A percentile compares a stretch with the other conserved stretches of the same genome.
Conservation (phyloP, 208 protist species). For the Histomonas meleagridis region DNA sequence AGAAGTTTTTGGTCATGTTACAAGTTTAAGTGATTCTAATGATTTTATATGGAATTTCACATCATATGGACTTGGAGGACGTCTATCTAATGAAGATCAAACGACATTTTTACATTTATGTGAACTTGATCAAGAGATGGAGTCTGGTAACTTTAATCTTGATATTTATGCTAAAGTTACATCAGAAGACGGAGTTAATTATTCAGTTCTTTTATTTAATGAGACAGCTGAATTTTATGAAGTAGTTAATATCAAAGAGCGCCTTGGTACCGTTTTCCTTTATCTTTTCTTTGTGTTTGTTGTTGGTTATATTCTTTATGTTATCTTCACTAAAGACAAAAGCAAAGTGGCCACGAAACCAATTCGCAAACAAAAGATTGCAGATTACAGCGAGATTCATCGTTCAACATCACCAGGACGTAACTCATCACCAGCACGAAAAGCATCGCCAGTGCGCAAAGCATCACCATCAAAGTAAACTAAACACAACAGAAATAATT, state of each 20-base stretch:
- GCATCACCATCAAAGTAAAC: too few relatives aligned
- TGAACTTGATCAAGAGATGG: not conserved
- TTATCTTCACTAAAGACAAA: not conserved
- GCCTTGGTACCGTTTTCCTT: not conserved
- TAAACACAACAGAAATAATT: too few relatives aligned
- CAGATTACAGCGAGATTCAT: not conserved
- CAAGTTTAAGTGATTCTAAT: not conserved
- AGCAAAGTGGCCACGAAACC: not conserved
- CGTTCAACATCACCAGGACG: too few relatives aligned
- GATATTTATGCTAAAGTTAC: not conserved
- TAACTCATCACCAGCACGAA: too few relatives aligned
- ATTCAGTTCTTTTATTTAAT: not conserved
- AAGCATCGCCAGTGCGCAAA: too few relatives aligned
- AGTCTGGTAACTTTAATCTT: not conserved
- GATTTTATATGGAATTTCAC: not conserved
- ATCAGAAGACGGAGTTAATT: not conserved
- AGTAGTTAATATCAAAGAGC: not conserved
- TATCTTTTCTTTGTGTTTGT: not conserved
- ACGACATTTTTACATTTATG: not conserved
- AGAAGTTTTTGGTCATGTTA: not conserved
- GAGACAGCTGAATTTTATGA: conserved; percentile 12
- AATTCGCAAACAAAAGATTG: not conserved
- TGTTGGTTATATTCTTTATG: not conserved
- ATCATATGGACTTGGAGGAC: not conserved
- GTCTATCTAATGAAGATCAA: not conserved